phyloP scores from a whole-genome alignment of 2,329 filamentous ascomycete genomes.

The Diaporthe eres region DNA sequence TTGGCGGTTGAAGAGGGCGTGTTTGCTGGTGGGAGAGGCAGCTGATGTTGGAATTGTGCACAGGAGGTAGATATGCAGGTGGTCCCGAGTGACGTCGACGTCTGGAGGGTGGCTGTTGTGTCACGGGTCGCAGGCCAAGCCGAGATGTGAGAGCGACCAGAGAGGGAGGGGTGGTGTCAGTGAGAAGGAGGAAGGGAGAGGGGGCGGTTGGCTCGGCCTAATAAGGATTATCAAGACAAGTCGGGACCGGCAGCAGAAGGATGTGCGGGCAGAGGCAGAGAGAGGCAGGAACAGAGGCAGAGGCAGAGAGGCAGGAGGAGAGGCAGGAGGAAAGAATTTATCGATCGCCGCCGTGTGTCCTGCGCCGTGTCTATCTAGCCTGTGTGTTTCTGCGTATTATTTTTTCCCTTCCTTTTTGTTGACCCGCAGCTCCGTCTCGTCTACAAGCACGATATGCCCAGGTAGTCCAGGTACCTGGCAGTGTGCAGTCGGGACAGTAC shows the following conservation, averaged over 20 bases:
- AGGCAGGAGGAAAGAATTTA: slow-evolving; percentile 22
- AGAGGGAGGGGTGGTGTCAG: slow-evolving; percentile 9
- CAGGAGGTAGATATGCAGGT: slow-evolving; percentile 11
- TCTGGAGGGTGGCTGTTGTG: slow-evolving; percentile 24
- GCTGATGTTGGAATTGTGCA: not conserved
- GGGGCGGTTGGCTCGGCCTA: not conserved
- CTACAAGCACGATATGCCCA: not conserved
- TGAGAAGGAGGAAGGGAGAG: slow-evolving; percentile 11
- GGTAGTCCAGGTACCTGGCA: not conserved
- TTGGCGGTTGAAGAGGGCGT: slow-evolving; percentile 3
- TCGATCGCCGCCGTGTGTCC: not conserved
- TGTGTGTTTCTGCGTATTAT: slow-evolving; percentile 1
- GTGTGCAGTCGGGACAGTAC: not conserved
- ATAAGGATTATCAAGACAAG: slow-evolving; percentile 17
- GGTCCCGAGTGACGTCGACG: slow-evolving; percentile 34
- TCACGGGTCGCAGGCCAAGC: slow-evolving; percentile 28
- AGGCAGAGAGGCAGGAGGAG: not conserved
- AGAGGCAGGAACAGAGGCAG: not conserved
- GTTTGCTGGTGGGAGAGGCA: slow-evolving; percentile 18
- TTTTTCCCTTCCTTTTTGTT: slow-evolving; percentile 6
- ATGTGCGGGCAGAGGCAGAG: not conserved
- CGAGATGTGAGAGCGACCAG: slow-evolving; percentile 11
- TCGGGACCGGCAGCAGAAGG: not conserved
- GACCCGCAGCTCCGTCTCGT: slow-evolving; percentile 32
- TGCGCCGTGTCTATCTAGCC: slow-evolving; percentile 21